These are phyloP conservation scores for Sisymbrium irio DNA, from an alignment of 345 rosid species.

Conservation along the genomic window DNA sequence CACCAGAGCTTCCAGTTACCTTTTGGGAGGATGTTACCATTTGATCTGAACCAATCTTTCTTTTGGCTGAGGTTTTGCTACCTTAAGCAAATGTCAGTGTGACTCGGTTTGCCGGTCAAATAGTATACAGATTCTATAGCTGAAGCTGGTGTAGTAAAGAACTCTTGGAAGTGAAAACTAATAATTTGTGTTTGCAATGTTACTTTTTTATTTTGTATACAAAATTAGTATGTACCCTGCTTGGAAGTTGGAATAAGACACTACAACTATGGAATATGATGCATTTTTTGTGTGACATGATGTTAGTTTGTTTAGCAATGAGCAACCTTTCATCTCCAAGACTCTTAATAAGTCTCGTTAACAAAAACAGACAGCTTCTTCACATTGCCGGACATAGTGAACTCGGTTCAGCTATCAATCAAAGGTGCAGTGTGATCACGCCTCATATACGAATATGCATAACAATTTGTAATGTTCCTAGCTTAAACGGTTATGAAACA, in stretches of 20 bases:
- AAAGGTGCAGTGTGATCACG: neutral
- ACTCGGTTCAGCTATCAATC: neutral
- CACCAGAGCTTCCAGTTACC: conserved; percentile 50
- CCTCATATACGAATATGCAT: neutral
- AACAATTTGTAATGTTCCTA: no score
- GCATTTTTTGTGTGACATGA: neutral
- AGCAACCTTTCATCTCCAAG: no score
- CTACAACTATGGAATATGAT: neutral
- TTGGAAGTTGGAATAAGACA: neutral
- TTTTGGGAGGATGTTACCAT: conserved; percentile 47
- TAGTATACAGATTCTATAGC: neutral
- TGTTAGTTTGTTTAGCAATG: neutral
- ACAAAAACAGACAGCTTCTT: neutral
- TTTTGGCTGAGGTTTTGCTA: neutral
- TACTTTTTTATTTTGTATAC: neutral
- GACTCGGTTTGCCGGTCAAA: neutral
- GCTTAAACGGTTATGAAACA: no score
- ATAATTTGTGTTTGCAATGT: neutral
- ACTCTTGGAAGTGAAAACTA: neutral
- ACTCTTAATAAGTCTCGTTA: neutral
- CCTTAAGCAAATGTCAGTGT: neutral
- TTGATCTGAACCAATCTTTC: conserved; percentile 3
- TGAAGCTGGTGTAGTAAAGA: conserved; percentile 16
- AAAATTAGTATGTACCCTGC: neutral
- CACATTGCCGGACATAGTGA: neutral